Percentiles rank a stretch among this genome's conserved stretches.
Conservation (phyloP, 2,329 filamentous ascomycete genomes). For the Claviceps pazoutovae region DNA sequence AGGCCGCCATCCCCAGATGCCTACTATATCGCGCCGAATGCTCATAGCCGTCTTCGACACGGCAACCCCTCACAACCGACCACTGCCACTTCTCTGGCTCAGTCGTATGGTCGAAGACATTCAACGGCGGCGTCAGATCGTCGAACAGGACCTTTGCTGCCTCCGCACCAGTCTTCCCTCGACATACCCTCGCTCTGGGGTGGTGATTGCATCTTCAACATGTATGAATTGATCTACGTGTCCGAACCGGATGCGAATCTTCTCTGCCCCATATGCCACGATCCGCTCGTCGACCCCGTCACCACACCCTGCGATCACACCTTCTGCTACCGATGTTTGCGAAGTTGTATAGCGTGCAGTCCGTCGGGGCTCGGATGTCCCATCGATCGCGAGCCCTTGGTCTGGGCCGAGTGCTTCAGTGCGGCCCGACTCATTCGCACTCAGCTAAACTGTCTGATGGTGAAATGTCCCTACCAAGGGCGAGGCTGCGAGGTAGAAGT, state of each 20-base stretch:
- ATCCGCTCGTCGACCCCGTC: conserved; percentile 44
- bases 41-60: conserved; percentile 12
- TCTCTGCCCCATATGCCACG: conserved; percentile 43
- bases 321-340: conserved; percentile 47
- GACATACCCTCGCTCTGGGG: conserved; percentile 25
- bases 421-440: conserved; percentile 38
- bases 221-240: conserved; percentile 31
- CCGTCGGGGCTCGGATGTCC: conserved; percentile 35
- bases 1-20: conserved; percentile 24
- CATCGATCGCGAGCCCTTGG: conserved; percentile 37
- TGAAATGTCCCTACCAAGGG: conserved; percentile 40
- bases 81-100: conserved; percentile 1
- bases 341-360: conserved; percentile 25
- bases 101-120: conserved; percentile 8
- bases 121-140: conserved; percentile 14
- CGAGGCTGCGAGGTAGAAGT: conserved; percentile 37
- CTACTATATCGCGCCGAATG: conserved; percentile 17
- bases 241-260: conserved; percentile 31
- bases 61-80: conserved; percentile 7
- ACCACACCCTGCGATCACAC: conserved; percentile 52
- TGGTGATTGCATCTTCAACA: conserved; percentile 27
- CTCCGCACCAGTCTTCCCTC: conserved; percentile 24
- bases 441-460: conserved; percentile 45
- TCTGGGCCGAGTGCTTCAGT: conserved; percentile 26
- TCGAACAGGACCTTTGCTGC: conserved; percentile 20